Conservation (phyloP, 495 filamentous ascomycete species). For the Penicillium chermesinum region DNA sequence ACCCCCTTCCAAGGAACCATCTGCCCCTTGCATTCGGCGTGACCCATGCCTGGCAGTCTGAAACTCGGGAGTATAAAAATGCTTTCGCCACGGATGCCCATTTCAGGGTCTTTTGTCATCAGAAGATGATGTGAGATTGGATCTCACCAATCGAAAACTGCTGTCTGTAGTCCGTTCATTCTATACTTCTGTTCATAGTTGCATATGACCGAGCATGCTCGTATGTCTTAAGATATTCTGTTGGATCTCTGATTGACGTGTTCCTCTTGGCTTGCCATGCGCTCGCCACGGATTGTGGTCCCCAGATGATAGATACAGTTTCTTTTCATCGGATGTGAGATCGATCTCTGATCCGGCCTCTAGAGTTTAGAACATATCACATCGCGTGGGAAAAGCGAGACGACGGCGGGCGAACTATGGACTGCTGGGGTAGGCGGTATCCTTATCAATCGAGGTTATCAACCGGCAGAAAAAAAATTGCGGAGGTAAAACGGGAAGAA, state of each 20-base stretch:
- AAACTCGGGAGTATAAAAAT: constrained; percentile 27
- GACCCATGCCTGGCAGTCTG: constrained; percentile 20
- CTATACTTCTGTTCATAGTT: too few relatives aligned
- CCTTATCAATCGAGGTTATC: constrained; percentile 31
- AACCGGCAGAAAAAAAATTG: constrained; percentile 16
- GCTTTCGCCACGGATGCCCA: constrained; percentile 14
- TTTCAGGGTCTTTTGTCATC: background rate
- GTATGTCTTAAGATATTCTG: too few relatives aligned
- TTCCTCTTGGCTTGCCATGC: background rate
- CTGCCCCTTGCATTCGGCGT: constrained; percentile 21
- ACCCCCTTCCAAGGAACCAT: constrained; percentile 13
- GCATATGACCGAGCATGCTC: too few relatives aligned
- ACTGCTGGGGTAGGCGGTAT: constrained; percentile 5
- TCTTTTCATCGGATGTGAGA: background rate
- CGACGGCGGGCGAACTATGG: background rate
- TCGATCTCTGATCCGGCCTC: background rate
- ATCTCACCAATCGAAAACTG: too few relatives aligned
- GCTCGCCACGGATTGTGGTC: background rate
- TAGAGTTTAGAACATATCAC: constrained; percentile 17
- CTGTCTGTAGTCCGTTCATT: too few relatives aligned
- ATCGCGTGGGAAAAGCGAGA: background rate
- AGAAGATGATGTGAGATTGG: too few relatives aligned
- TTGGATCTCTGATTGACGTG: too few relatives aligned
- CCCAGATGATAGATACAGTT: background rate
- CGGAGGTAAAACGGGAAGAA: constrained; percentile 13